phyloP scores from a whole-genome alignment of 176 grass and related monocot genomes.

The Hsuehochloa calcarea region DNA sequence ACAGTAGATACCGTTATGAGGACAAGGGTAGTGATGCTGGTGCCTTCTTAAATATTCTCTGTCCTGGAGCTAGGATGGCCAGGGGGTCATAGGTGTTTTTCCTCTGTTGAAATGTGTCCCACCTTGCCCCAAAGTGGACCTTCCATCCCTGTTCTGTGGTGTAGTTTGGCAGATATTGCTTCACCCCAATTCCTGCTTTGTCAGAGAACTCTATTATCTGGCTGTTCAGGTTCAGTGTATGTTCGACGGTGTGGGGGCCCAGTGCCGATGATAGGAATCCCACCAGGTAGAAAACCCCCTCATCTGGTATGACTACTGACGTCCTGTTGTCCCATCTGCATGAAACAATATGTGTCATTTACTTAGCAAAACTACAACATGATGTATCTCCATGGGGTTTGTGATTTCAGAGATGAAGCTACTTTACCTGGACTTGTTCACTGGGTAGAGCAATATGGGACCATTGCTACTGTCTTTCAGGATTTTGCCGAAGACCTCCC shows the following conservation, averaged over 20 bases:
- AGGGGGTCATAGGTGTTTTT: slow-evolving; percentile 78
- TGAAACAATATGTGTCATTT: slow-evolving; percentile 12
- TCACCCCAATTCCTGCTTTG: slow-evolving; percentile 49
- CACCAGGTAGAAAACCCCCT: slow-evolving; percentile 87
- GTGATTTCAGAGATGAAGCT: not conserved
- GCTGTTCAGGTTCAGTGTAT: slow-evolving; percentile 54
- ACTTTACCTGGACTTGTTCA: slow-evolving; percentile 67
- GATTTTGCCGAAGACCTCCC: slow-evolving; percentile 74
- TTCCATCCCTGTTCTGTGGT: slow-evolving; percentile 59
- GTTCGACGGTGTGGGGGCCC: slow-evolving; percentile 38
- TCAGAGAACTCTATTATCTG: slow-evolving; percentile 59
- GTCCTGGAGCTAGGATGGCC: slow-evolving; percentile 82
- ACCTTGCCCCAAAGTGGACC: slow-evolving; percentile 71
- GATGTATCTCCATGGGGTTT: not conserved
- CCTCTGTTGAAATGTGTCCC: slow-evolving; percentile 65
- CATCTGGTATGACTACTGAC: slow-evolving; percentile 71
- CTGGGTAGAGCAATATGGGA: slow-evolving; percentile 82
- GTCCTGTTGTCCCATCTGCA: slow-evolving; percentile 86
- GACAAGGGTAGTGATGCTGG: slow-evolving; percentile 38
- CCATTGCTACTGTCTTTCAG: slow-evolving; percentile 71
- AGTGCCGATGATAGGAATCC: slow-evolving; percentile 68
- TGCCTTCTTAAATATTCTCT: slow-evolving; percentile 71
- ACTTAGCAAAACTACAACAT: not conserved
- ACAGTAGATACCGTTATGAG: not conserved
- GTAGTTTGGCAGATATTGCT: slow-evolving; percentile 86